Percentiles rank a stretch among this genome's conserved stretches.
Evolutionary conservation across 805 yeast genomes (phyloP).

Genomic region (Metschnikowia proteae): DNA sequence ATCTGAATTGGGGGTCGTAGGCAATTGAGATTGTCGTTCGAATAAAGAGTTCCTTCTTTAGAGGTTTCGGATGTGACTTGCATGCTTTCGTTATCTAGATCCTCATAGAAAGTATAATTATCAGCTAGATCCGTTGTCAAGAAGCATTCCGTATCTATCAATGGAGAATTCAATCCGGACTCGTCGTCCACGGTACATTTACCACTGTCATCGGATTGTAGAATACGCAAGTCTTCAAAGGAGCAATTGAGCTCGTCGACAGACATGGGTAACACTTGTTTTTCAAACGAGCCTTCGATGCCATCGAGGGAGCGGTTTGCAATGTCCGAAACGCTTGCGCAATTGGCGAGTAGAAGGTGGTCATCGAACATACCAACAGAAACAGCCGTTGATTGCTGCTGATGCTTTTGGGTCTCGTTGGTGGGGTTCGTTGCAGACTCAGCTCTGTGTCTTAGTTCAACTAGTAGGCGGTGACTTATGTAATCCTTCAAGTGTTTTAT

Average conservation of each 20-base stretch:
- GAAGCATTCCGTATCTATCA: background rate
- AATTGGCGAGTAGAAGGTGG: background rate
- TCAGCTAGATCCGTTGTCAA: background rate
- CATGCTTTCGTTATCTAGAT: background rate
- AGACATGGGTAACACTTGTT: constrained; percentile 13
- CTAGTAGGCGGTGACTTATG: constrained; percentile 19
- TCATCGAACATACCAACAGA: background rate
- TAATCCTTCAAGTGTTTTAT: constrained; percentile 26
- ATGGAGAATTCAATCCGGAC: constrained; percentile 4
- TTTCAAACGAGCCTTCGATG: constrained; percentile 9
- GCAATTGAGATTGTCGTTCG: background rate
- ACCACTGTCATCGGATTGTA: constrained; percentile 26
- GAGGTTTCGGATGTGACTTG: background rate
- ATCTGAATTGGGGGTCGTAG: constrained; percentile 1
- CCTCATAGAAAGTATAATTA: background rate
- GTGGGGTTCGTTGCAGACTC: constrained; percentile 7
- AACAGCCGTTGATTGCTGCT: background rate
- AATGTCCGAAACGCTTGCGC: constrained; percentile 2
- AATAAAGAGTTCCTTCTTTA: background rate
- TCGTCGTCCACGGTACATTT: constrained; percentile 20
- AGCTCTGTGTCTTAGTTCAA: constrained; percentile 13
- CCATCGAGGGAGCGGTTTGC: constrained; percentile 12
- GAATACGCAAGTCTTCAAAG: constrained; percentile 19
- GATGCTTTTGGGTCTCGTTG: background rate
- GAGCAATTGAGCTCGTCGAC: constrained; percentile 9